phyloP scores from a whole-genome alignment of 768 basidiomycete species.

The Psilocybe tampanensis region DNA sequence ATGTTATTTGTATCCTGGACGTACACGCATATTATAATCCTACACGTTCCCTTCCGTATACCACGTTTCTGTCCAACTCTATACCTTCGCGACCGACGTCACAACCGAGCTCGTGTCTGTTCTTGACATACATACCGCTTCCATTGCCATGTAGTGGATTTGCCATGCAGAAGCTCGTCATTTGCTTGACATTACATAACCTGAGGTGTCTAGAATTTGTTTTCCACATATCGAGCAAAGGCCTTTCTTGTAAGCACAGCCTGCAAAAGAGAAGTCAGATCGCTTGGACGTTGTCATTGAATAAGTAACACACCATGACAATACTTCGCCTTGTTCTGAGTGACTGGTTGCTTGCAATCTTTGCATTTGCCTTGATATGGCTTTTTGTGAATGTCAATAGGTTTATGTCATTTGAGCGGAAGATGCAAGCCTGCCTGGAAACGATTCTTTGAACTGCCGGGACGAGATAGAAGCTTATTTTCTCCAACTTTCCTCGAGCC shows the following conservation, averaged over 20 bases:
- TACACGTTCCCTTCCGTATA: conserved; percentile 10
- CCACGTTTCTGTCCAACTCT: conserved; percentile 1
- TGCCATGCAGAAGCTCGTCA: conserved; percentile 32
- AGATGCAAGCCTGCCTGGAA: conserved; percentile 59
- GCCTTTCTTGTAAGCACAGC: conserved; percentile 88
- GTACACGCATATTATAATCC: conserved; percentile 23
- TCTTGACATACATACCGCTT: background rate
- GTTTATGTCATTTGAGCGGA: conserved; percentile 23
- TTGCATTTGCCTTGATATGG: conserved; percentile 88
- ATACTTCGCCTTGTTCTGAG: conserved; percentile 87
- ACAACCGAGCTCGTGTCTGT: background rate
- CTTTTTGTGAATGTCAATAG: conserved; percentile 40
- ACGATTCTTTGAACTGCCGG: conserved; percentile 73
- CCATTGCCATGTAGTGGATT: background rate
- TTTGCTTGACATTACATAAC: conserved; percentile 86
- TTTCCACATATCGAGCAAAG: conserved; percentile 89
- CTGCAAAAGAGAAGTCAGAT: conserved; percentile 35
- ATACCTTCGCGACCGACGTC: conserved; percentile 3
- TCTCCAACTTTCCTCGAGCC: conserved; percentile 82
- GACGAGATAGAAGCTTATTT: conserved; percentile 77
- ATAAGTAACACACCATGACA: conserved; percentile 70
- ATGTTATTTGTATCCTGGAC: conserved; percentile 18
- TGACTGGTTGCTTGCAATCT: conserved; percentile 82
- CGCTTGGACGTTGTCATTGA: conserved; percentile 6
- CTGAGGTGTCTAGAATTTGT: conserved; percentile 79